These are phyloP conservation scores for Penicillium dipodomyicola DNA, from an alignment of 495 filamentous ascomycete species.

Conservation along the genomic window DNA sequence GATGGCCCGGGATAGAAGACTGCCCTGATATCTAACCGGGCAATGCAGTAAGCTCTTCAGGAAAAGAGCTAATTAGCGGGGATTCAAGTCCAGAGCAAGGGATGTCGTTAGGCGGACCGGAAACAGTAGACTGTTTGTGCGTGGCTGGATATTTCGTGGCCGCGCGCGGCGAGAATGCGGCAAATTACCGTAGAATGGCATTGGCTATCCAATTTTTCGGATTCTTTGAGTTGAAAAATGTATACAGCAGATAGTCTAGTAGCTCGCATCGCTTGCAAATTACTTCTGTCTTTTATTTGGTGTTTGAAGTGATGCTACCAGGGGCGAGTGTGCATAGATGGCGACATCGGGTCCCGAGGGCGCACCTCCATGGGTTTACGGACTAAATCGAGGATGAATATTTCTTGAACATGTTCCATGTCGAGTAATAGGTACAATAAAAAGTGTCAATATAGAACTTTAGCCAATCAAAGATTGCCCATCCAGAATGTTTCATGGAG, in stretches of 20 bases:
- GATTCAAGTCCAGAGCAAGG: background rate
- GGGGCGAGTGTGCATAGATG: too few relatives aligned
- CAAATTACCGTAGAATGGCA: background rate
- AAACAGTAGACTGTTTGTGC: conserved; percentile 8
- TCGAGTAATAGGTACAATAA: too few relatives aligned
- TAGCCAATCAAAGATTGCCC: background rate
- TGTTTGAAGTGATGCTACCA: background rate
- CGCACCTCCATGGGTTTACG: too few relatives aligned
- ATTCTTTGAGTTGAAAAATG: background rate
- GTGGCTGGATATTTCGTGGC: conserved; percentile 16
- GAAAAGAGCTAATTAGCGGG: background rate
- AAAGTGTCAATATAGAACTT: too few relatives aligned
- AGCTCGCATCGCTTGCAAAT: background rate
- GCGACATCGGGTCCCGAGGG: too few relatives aligned
- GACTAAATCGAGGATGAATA: too few relatives aligned
- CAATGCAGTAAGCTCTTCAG: background rate
- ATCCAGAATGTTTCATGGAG: background rate
- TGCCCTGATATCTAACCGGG: background rate
- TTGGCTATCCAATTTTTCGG: background rate
- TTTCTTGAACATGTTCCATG: too few relatives aligned
- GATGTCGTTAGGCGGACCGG: background rate
- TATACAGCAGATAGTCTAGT: background rate
- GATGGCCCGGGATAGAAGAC: background rate
- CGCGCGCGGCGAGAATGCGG: conserved; percentile 16
- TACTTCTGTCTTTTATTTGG: background rate